Conservation (phyloP, 73 alveolate species). For the Paramecium primaurelia region DNA sequence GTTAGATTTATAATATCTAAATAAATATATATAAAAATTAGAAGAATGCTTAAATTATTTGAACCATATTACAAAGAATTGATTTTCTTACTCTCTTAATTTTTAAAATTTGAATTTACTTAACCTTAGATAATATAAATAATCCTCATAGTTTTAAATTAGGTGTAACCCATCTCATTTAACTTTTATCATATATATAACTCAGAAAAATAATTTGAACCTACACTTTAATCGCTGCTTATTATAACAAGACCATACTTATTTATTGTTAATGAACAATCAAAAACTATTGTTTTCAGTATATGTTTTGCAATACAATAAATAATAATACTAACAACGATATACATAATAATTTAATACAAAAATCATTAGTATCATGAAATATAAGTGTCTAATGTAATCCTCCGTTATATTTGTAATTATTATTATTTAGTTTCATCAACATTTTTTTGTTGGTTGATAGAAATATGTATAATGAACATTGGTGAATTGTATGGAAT, state of each 20-base stretch:
- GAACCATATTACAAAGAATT: background rate
- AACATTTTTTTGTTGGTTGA: background rate
- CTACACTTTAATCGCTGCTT: background rate
- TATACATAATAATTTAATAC: background rate
- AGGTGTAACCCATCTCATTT: background rate
- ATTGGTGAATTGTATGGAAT: background rate
- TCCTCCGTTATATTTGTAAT: background rate
- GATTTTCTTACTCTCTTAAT: background rate
- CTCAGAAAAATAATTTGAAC: background rate
- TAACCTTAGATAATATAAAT: background rate
- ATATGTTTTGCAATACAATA: background rate
- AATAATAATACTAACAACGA: background rate
- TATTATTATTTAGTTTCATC: background rate
- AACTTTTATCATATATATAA: background rate
- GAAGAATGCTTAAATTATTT: background rate
- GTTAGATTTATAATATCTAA: background rate
- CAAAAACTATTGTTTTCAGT: background rate
- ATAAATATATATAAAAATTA: background rate
- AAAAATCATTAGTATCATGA: background rate
- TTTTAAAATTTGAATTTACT: background rate
- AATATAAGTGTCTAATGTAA: background rate
- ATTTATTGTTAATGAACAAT: background rate
- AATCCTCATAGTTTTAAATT: background rate
- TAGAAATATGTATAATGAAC: background rate
- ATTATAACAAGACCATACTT: background rate